Percentiles rank a stretch among this genome's conserved stretches.
Conservation (phyloP, 371 early-diverging fungal genomes). For the Mucor piriformis region DNA sequence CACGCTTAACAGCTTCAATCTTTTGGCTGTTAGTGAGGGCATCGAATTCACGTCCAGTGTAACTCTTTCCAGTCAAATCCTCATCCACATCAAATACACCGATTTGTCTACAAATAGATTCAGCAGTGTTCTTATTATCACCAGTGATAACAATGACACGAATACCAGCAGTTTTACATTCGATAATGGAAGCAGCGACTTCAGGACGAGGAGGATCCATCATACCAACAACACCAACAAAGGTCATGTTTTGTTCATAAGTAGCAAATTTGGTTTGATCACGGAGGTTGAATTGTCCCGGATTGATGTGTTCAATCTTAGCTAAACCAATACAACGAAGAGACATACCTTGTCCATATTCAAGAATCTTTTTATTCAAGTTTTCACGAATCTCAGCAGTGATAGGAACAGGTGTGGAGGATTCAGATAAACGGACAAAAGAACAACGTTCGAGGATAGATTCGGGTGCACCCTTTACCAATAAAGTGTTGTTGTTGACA, state of each 20-base stretch:
- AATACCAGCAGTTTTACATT: conserved; percentile 92
- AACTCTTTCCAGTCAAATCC: conserved; percentile 74
- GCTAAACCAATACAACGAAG: conserved; percentile 92
- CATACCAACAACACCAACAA: conserved; percentile 94
- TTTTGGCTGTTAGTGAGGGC: conserved; percentile 73
- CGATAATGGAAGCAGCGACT: conserved; percentile 78
- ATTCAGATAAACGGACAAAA: conserved; percentile 52
- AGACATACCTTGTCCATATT: conserved; percentile 78
- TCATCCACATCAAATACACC: conserved; percentile 83
- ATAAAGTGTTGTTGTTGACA: conserved; percentile 58
- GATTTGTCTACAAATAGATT: conserved; percentile 91
- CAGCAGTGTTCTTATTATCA: conserved; percentile 95
- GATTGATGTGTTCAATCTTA: conserved; percentile 67
- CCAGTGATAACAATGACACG: conserved; percentile 98
- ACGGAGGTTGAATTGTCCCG: conserved; percentile 52
- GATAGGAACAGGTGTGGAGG: conserved; percentile 61
- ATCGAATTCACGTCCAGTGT: conserved; percentile 96
- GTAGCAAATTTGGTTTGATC: conserved; percentile 67
- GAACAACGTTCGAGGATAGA: conserved; percentile 87
- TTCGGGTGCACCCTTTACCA: conserved; percentile 97
- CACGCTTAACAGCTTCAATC: conserved; percentile 69
- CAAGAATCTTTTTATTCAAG: conserved; percentile 69
- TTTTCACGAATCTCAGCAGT: conserved; percentile 66
- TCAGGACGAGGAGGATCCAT: conserved; percentile 96
- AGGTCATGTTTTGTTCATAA: conserved; percentile 83